Conservation (phyloP, 1,139 yeast genomes). For the Suhomyces chickasaworum region DNA sequence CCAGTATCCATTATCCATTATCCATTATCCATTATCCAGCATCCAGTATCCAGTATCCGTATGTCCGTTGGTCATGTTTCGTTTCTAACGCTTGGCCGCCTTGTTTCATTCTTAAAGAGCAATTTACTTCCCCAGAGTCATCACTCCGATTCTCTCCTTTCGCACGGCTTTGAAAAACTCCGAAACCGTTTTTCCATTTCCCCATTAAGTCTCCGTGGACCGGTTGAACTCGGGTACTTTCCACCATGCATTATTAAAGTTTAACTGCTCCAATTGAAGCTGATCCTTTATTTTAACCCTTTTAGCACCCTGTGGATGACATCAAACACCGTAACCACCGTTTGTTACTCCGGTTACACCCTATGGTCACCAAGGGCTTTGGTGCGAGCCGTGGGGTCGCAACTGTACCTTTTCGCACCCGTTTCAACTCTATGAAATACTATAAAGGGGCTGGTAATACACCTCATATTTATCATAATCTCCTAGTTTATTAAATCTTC, state of each 20-base stretch:
- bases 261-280: neutral
- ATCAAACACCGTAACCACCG: neutral
- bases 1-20: no score
- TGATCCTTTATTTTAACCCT: neutral
- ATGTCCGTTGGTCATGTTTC: no score
- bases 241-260: neutral
- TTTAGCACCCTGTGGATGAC: neutral
- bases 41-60: no score
- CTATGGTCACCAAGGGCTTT: neutral
- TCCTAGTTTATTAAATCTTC: neutral
- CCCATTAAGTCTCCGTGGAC: neutral
- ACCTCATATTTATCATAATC: neutral
- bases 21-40: no score
- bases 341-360: neutral
- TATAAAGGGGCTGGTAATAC: neutral
- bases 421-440: neutral
- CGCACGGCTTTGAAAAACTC: neutral
- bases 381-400: neutral
- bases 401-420: neutral
- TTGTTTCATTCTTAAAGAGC: neutral
- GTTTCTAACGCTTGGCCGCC: neutral
- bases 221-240: neutral
- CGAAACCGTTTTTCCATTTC: neutral
- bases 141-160: neutral
- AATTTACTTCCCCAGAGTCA: neutral